Evolutionary conservation across 2,329 filamentous ascomycete genomes (phyloP), one percentile per base, ranked within the genome.

Genomic region (Atkinsonella hypoxylon): DNA sequence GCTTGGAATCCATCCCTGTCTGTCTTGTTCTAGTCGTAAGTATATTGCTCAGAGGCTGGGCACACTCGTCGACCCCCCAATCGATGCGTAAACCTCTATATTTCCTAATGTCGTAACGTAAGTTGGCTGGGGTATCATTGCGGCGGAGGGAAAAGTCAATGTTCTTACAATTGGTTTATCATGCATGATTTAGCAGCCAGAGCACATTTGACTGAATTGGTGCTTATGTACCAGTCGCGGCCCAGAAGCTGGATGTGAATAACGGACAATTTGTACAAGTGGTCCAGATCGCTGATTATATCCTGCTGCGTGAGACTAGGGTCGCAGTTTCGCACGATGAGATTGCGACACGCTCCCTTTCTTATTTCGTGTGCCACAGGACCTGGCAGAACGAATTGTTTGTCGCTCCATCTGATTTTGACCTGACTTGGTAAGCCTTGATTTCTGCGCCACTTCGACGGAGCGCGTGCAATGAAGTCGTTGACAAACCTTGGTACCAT

Each of bases 251-350:
- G 66, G 43, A 93, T 68, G 42, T 77, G 77, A 59, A 93, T 73
- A 11, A 94, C 77, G 20, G 83, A 71, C 1, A 94, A 73, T 54
- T 87, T 87, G 69, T 91, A 82, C 53, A 94, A 91, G 62, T 94
- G 88, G 22, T 89, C 83, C 38, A 93, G 73, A 58, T 94, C 85
- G 4, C 82, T 75, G 11, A 84, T 80, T 55, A 94, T 80, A 15
- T 68, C 67, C 8, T 77, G 68, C 56, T 82, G 82, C 0, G 81
- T 88, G 56, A 86, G 70, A 49, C 69, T 75, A 49, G 69, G 69
- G 57, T 72, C 72, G 56, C 77, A 78, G 10, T 76, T 75, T 51
- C 77, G 77, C 41, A 94, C 76, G 18, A 90, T 68, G 38, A 94
- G 64, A 58, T 91, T 93, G 53, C 88, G 81, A 41, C 81, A 85